Percentiles rank a stretch among this genome's conserved stretches.
Conservation (phyloP, 345 rosid species). For the Eucalyptus polybractea region DNA sequence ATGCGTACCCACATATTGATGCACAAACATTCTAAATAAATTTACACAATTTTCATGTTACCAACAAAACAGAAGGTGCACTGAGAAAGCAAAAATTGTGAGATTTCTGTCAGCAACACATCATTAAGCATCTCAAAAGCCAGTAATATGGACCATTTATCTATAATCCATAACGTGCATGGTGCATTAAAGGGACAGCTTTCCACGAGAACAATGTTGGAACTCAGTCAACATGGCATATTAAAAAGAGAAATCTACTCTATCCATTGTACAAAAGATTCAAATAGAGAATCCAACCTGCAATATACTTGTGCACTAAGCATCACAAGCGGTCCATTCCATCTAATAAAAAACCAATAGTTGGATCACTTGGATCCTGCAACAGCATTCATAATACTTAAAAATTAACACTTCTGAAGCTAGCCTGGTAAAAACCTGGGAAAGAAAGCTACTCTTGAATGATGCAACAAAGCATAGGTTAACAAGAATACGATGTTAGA, state of each 20-base stretch:
- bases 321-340: conserved; percentile 93
- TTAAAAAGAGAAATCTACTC: neutral
- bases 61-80: neutral
- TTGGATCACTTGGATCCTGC: conserved; percentile 97
- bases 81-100: neutral
- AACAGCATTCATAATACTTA: conserved; percentile 1
- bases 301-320: conserved; percentile 90
- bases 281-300: conserved; percentile 30
- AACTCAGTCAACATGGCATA: neutral
- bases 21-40: conserved; percentile 12
- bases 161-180: neutral
- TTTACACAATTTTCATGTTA: neutral
- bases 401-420: neutral
- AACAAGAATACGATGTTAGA: neutral
- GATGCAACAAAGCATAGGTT: neutral
- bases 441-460: neutral
- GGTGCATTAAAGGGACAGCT: neutral
- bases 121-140: neutral
- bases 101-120: neutral
- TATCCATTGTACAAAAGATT: neutral
- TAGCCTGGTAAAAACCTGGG: neutral
- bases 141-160: neutral
- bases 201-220: neutral
- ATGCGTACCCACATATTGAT: conserved; percentile 93
- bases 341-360: conserved; percentile 85